Evolutionary conservation across 2,329 filamentous ascomycete species (phyloP).

Genomic region (Rhynchosporium agropyri): DNA sequence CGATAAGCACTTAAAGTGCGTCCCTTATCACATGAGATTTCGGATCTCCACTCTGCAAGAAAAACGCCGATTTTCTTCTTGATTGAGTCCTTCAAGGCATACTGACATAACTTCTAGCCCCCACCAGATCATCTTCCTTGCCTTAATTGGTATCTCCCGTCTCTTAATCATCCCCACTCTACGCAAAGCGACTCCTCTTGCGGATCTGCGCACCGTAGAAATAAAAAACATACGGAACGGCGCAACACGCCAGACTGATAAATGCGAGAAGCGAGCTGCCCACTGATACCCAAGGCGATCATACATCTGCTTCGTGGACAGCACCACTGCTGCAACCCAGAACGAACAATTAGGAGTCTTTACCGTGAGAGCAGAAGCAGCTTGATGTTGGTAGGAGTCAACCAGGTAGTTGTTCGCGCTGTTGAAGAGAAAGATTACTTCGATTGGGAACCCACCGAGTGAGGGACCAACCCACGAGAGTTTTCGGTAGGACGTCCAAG

Average conservation of each 20-base stretch:
- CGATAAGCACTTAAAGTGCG: too few species aligned
- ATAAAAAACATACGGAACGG: slow-evolving; percentile 83
- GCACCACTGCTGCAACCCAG: slow-evolving; percentile 76
- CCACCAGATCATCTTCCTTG: slow-evolving; percentile 30
- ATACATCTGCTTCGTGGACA: slow-evolving; percentile 86
- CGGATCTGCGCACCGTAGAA: slow-evolving; percentile 73
- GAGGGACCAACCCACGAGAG: slow-evolving; percentile 61
- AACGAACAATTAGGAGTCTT: slow-evolving; percentile 80
- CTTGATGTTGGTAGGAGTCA: slow-evolving; percentile 71
- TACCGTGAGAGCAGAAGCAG: slow-evolving; percentile 77
- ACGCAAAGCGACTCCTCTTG: slow-evolving; percentile 71
- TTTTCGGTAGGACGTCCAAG: slow-evolving; percentile 62
- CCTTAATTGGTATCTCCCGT: slow-evolving; percentile 23
- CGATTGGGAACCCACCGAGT: slow-evolving; percentile 59
- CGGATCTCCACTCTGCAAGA: too few species aligned
- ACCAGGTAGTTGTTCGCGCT: slow-evolving; percentile 61
- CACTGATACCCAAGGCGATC: slow-evolving; percentile 70
- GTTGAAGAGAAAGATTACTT: slow-evolving; percentile 69
- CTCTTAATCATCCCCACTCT: slow-evolving; percentile 58
- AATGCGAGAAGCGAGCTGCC: slow-evolving; percentile 76
- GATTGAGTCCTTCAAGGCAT: slow-evolving; percentile 34
- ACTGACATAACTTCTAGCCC: slow-evolving; percentile 36
- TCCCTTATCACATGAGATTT: too few species aligned
- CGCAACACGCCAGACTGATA: slow-evolving; percentile 75
- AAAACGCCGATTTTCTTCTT: too few species aligned